Evolutionary conservation across 1,284 basidiomycete species (phyloP), one percentile per base, ranked within the genome.

Genomic region (Nidula niveotomentosa): DNA sequence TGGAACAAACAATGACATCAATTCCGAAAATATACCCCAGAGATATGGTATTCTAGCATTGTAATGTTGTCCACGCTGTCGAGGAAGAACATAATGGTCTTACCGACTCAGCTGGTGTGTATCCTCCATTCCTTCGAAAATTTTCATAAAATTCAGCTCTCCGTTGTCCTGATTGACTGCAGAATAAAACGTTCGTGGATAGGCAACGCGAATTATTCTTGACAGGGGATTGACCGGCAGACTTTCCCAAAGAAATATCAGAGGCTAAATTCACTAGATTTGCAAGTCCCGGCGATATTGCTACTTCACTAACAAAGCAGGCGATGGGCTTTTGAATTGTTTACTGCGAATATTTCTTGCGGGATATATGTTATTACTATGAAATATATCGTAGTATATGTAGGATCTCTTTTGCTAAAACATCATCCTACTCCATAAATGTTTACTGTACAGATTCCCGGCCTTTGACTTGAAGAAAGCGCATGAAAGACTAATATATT

Each of bases 11-110:
- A 1, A 93, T 94, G 89, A 82, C 85, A 2, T 86, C 89, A 2
- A 76, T 90, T 8, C 90, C 30, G 30, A 30, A 23, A 56, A 90
- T 93, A 8, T 74, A 77, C 39, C 91, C 93, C 0, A 93, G 93
- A 2, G 92, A 94, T 65, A 85, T 88, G 67, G 91, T 92, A 1
- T 93, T 92, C 74, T 94, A 92, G 92, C 93, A 94, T 67, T 90
- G 87, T 62, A 90, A 94, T 67, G 80, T 88, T 9, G 78, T 94
- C 3, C 93, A 96, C 65, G 79, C 90, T 0, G 93, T 95, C 52
- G 93, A 95, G 68, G 58, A 69, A 41, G 76, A 83, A 47, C 92
- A 95, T 66, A 76, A 70, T 0, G 93, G 93, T 1, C 69, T 67
- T 0, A 78, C 73, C 15, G 90, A 93, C 59, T 92, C 91, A 7